Base-by-base conservation (phyloP, 164 flowering plant species). In the Liquidambar formosana region DNA sequence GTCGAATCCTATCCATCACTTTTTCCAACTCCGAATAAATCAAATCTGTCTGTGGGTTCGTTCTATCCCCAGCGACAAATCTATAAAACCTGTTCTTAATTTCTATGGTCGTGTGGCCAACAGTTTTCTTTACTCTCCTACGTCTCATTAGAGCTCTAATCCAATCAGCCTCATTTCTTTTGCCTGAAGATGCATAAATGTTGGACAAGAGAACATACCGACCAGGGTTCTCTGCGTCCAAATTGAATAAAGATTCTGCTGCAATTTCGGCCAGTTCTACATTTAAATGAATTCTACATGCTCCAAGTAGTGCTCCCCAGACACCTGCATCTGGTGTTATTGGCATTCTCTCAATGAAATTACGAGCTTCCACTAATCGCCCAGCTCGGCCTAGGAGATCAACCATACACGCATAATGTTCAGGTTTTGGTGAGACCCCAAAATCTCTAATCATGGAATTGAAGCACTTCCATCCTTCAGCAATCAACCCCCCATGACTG, bases 231-330 rank as follows among this genome's bases (percentile, higher is more conserved):
- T 63, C 66, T 4, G 70, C 53, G 44, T 77, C 83, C 46, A 77
- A 53, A n/a, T 75, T 58, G 11, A 80, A 47, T 25, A 75, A 57
- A 9, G 63, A 52, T 66, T 67, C 38, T 43, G 73, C 74, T 2
- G 78, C 78, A 62, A 52, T 23, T 57, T 77, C 80, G 10, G 76
- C 80, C 27, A 72, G 16, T 65, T 80, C 72, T 52, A 67, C 68
- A 57, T 80, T 75, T 45, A 45, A 63, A 67, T 79, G 81, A 64
- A 79, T 68, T 68, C 75, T 69, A 68, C 79, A 82, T n/a, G 82
- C 85, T 12, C 79, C 79, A 16, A 82, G 79, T 33, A 82, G 71
- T 49, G 85, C 71, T 38, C 85, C 85, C 79, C 82, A 79, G 14
- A 79, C 77, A 9, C 77, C 78, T 4, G 74, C 68, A 75, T 79